Evolutionary conservation across 768 basidiomycete genomes (phyloP), one percentile per base, ranked within the genome.

Genomic region (Clitopilus passeckerianus): DNA sequence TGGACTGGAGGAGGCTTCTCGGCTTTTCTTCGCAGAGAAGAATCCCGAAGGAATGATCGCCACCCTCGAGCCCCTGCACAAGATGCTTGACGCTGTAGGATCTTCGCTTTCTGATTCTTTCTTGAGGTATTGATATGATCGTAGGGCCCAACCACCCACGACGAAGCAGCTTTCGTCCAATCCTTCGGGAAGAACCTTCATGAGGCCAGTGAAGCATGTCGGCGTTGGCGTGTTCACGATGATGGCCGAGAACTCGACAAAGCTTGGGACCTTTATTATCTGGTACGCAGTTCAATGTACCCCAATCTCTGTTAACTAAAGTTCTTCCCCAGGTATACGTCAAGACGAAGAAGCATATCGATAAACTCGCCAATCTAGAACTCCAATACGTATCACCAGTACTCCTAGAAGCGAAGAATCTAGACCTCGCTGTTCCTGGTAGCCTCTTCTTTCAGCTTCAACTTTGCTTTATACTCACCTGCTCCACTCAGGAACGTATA

Each of bases 261-360:
- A 67, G 95, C 95, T 22, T 98, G 95, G 95, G 95, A 98, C 67
- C 93, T 96, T 27, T 98, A 98, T 73, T 98, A 97, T 66, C 86
- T 85, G 53, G 93, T 92, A 67, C 60, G 86, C 71, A 30, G 8
- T 24, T 24, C 24, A 41, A 53, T 56, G 46, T n/a, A 18, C 41
- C 44, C 30, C 60, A 27, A 60, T 23, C 8, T 54, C 14, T 46
- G 44, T 53, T 16, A 24, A 24, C 22, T 50, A 34, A 34, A 22
- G 27, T 9, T 15, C 18, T 12, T 59, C 6, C n/a, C 27, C 63
- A 94, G 91, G 90, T 96, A 33, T 97, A 97, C 80, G 90, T 91
- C 72, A 91, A 91, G 70, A 86, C 98, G 57, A 91, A 95, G 69
- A 96, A 94, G 75, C 92, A 92, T 64, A 74, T 98, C 18, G 90